These are phyloP conservation scores for Trichoderma sp. DNA, from an alignment of 2,329 filamentous ascomycete genomes.

Conservation along the genomic window DNA sequence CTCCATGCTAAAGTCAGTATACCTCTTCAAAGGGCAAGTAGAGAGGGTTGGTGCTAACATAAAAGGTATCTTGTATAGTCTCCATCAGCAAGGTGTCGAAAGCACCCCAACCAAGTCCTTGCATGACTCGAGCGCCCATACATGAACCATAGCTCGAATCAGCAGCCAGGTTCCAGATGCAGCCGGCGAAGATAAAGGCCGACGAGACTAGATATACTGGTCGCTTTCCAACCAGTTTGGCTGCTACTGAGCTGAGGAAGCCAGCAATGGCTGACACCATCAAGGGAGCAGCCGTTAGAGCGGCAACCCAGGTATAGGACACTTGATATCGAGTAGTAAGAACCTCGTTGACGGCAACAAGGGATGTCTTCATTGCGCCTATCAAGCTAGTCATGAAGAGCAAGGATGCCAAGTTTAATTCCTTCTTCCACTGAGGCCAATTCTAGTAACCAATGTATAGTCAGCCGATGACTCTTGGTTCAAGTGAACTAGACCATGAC, in stretches of 20 bases:
- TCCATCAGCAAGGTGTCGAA: conserved; percentile 53
- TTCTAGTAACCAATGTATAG: conserved; percentile 39
- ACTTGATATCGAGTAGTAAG: conserved; percentile 42
- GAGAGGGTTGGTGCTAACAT: conserved; percentile 37
- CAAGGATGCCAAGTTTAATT: conserved; percentile 45
- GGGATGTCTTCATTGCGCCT: conserved; percentile 53
- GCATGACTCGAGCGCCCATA: conserved; percentile 52
- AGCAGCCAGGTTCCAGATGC: conserved; percentile 49
- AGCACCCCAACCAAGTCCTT: conserved; percentile 57
- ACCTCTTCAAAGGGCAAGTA: too few species aligned
- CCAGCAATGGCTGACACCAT: conserved; percentile 48
- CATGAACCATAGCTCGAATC: conserved; percentile 42
- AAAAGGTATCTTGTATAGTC: conserved; percentile 56
- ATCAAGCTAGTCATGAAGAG: conserved; percentile 46
- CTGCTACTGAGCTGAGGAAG: conserved; percentile 40
- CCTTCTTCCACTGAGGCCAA: conserved; percentile 54
- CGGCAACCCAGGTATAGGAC: conserved; percentile 47
- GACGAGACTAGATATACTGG: conserved; percentile 50
- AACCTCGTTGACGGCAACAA: conserved; percentile 46
- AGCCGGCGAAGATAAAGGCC: conserved; percentile 46
- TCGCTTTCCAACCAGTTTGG: conserved; percentile 51
- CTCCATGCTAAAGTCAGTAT: not conserved
- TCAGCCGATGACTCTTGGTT: not conserved
- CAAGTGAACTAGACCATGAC: too few species aligned
- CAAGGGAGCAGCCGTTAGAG: conserved; percentile 52